Conservation (phyloP, 2,329 filamentous ascomycete species). For the Nakataea oryzae region DNA sequence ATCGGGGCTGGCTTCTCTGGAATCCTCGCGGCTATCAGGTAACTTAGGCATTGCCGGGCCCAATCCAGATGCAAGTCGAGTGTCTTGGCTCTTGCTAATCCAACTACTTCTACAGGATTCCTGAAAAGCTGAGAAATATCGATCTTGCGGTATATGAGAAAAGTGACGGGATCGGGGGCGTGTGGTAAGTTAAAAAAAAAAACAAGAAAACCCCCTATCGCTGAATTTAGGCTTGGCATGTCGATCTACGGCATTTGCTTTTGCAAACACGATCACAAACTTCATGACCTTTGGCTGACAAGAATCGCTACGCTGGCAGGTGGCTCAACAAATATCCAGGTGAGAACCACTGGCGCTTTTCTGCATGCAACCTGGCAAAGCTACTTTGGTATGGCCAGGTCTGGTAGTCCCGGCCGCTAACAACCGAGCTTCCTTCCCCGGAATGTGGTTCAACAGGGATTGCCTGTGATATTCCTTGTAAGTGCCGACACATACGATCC, state of each 20-base stretch:
- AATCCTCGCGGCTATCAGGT: conserved; percentile 21
- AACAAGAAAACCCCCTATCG: too few relatives aligned
- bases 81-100: background rate
- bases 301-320: conserved; percentile 8
- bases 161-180: conserved; percentile 21
- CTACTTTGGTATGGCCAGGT: background rate
- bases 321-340: conserved; percentile 23
- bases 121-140: conserved; percentile 20
- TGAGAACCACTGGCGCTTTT: background rate
- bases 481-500: conserved; percentile 6
- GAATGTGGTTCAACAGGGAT: conserved; percentile 10
- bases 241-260: background rate
- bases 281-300: background rate
- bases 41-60: background rate
- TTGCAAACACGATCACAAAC: background rate
- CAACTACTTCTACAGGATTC: conserved; percentile 13
- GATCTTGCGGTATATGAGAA: conserved; percentile 24
- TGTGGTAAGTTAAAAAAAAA: conserved; percentile 19
- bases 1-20: conserved; percentile 23
- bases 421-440: conserved; percentile 5
- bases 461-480: conserved; percentile 26
- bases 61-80: background rate
- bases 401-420: background rate
- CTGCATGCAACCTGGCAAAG: background rate
- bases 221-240: too few relatives aligned